A percentile compares a stretch with the other conserved stretches of the same genome.
phyloP scores from a whole-genome alignment of 805 yeast species.

The Lipomyces chichibuensis region DNA sequence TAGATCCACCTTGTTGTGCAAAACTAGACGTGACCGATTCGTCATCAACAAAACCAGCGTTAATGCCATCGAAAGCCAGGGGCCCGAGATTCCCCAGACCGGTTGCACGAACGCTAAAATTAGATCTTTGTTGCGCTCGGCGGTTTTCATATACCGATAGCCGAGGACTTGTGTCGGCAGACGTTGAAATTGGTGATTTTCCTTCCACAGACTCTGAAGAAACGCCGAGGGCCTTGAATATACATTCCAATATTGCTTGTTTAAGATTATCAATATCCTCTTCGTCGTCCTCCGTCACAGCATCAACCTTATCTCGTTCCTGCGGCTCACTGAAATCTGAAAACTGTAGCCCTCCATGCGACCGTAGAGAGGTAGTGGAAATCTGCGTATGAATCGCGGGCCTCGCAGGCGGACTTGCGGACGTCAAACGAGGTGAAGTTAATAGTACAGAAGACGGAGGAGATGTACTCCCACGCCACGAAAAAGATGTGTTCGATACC shows the following conservation, averaged over 20 bases:
- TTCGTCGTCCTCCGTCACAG: slow-evolving; percentile 6
- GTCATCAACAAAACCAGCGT: slow-evolving; percentile 40
- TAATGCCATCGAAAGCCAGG: slow-evolving; percentile 16
- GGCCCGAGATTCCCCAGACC: slow-evolving; percentile 17
- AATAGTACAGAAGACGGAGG: background rate
- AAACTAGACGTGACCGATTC: slow-evolving; percentile 35
- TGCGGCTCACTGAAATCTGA: background rate
- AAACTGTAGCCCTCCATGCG: slow-evolving; percentile 3
- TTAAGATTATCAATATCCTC: slow-evolving; percentile 7
- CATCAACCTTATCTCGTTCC: slow-evolving; percentile 1
- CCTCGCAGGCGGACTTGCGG: background rate
- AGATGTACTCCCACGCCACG: background rate
- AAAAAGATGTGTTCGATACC: background rate
- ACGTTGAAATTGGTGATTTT: slow-evolving; percentile 9
- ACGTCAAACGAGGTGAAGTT: background rate
- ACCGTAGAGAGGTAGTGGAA: background rate
- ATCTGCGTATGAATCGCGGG: background rate
- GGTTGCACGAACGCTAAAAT: background rate
- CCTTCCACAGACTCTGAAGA: slow-evolving; percentile 40
- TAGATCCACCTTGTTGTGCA: slow-evolving; percentile 1
- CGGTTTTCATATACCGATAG: slow-evolving; percentile 18
- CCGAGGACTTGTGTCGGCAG: slow-evolving; percentile 28
- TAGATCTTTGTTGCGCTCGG: slow-evolving; percentile 6
- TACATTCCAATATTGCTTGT: slow-evolving; percentile 67
- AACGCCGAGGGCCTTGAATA: slow-evolving; percentile 71